Base-by-base conservation (phyloP, 345 rosid species). In the Eucalyptus tenuipes region DNA sequence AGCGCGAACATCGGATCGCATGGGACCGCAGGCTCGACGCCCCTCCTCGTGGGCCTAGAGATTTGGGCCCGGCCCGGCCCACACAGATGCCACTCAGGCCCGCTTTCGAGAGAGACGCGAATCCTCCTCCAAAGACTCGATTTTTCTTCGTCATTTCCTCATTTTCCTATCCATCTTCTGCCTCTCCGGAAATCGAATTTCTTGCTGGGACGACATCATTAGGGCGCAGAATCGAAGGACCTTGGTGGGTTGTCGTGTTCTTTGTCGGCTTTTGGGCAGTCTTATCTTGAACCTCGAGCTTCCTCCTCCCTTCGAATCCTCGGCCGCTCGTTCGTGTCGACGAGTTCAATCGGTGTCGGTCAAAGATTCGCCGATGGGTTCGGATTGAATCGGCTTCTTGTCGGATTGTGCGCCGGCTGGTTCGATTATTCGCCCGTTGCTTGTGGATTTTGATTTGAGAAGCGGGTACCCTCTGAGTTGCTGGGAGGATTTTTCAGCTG, bases 71-170 rank as follows among this genome's bases (percentile, higher is more conserved):
- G 13, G 45, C 3, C 27, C 7, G 45, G 45, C 27, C 45, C 7
- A 13, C 0, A 18, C 2, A 0, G 45, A 18, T 10, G 42, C 45
- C 7, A 13, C 3, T 37, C 27, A 18, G 25, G 47, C 47, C 82
- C 68, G 37, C 68, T 59, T 27, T 27, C 68, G 8, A 59, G 68
- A 59, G 68, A 31, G 0, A 27, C 16, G 8, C 8, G 33, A 59
- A 61, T 61, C 31, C 68, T 13, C 68, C 33, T 6, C n/a, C 68
- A 13, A 61, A 29, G 68, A 29, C 68, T 13, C 68, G 17, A 29
- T 61, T 61, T 61, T 61, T 29, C 33, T 61, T 13, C 68, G 33
- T 61, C 33, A 13, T 61, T 61, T 61, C 31, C 68, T 29, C 16
- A 12, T 61, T 61, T 61, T 25, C 16, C 1, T 61, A 13, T 29